Conservation (phyloP, 805 yeast genomes). For the Candida ponderosae region DNA sequence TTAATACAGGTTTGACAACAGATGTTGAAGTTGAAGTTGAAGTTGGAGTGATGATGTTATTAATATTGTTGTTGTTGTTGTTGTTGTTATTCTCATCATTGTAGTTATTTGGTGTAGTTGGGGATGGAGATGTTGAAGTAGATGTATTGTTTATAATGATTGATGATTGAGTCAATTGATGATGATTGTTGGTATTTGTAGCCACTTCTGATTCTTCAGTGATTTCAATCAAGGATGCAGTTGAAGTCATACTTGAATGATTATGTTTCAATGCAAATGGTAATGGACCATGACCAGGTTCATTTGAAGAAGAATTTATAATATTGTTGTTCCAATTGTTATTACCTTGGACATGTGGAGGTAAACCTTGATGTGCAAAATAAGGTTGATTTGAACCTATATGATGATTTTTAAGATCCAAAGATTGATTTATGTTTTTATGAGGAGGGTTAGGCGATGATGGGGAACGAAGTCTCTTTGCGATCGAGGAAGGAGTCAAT, state of each 20-base stretch:
- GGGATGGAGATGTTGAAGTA: slow-evolving; percentile 1
- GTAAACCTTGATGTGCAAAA: slow-evolving; percentile 51
- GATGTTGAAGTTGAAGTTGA: neutral
- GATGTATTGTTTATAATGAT: neutral
- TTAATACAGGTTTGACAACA: slow-evolving; percentile 28
- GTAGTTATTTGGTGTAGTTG: slow-evolving; percentile 2
- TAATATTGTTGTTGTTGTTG: neutral
- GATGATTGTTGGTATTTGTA: slow-evolving; percentile 2
- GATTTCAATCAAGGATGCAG: slow-evolving; percentile 24
- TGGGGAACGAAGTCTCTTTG: slow-evolving; percentile 25
- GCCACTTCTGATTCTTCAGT: slow-evolving; percentile 24
- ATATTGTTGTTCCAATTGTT: slow-evolving; percentile 5
- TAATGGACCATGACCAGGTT: slow-evolving; percentile 20
- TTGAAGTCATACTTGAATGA: slow-evolving; percentile 9
- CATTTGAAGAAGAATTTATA: slow-evolving; percentile 5
- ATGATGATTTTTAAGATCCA: neutral
- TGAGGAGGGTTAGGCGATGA: slow-evolving; percentile 21
- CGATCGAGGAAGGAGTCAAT: slow-evolving; percentile 8
- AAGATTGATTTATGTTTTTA: slow-evolving; percentile 1
- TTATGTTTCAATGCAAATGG: slow-evolving; percentile 22
- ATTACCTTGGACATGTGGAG: slow-evolving; percentile 35
- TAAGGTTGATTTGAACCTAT: slow-evolving; percentile 34
- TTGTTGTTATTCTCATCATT: slow-evolving; percentile 1
- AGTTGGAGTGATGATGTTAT: slow-evolving; percentile 2
- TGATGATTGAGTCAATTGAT: neutral